phyloP scores from a whole-genome alignment of 495 filamentous ascomycete species.

The Penicillium longicatenatum region DNA sequence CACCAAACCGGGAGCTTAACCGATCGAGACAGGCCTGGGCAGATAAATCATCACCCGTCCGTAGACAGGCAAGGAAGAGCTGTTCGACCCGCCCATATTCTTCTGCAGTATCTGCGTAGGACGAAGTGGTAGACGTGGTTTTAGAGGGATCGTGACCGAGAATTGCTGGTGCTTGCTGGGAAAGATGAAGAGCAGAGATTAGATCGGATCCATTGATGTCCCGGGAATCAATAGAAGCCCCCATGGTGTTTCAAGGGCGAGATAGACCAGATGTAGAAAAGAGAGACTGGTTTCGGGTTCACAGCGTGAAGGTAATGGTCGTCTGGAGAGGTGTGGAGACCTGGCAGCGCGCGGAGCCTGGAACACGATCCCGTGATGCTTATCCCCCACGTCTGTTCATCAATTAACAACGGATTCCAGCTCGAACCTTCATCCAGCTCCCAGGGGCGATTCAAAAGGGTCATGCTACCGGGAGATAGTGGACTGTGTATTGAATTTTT shows the following conservation, averaged over 20 bases:
- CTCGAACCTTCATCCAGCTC: neutral
- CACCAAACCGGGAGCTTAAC: conserved; percentile 77
- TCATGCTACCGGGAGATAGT: neutral
- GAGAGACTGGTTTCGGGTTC: neutral
- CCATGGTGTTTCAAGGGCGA: conserved; percentile 15
- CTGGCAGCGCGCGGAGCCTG: neutral
- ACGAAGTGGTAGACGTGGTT: conserved; percentile 49
- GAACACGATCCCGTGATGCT: conserved; percentile 11
- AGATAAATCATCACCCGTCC: conserved; percentile 77
- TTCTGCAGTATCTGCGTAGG: conserved; percentile 64
- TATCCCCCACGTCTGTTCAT: conserved; percentile 9
- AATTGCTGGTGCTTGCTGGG: conserved; percentile 75
- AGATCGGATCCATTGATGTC: conserved; percentile 39
- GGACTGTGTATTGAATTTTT: neutral
- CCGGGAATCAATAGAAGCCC: conserved; percentile 12
- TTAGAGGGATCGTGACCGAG: conserved; percentile 55
- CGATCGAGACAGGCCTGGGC: conserved; percentile 73
- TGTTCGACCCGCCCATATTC: conserved; percentile 84
- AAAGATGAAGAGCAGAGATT: conserved; percentile 62
- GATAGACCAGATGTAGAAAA: neutral
- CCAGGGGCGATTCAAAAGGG: neutral
- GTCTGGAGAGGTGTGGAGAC: neutral
- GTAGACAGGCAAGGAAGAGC: conserved; percentile 80
- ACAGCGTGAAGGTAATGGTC: neutral
- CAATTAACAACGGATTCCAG: neutral